These are phyloP conservation scores for Periglandula ipomoeae DNA, from an alignment of 2,329 filamentous ascomycete genomes.

Conservation along the genomic window DNA sequence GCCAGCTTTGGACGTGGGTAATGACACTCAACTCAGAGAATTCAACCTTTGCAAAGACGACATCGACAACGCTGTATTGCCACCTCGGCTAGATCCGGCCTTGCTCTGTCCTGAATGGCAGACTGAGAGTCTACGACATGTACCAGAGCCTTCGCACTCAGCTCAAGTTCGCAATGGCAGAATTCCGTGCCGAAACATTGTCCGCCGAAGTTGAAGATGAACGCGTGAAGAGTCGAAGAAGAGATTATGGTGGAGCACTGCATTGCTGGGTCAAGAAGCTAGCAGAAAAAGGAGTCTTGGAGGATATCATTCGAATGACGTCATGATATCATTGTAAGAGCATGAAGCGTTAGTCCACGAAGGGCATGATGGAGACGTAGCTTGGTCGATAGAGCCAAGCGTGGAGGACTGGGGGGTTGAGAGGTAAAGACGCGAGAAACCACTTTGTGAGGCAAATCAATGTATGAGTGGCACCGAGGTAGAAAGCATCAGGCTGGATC, in stretches of 20 bases:
- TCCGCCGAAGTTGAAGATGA: constrained; percentile 38
- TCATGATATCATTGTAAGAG: constrained; percentile 9
- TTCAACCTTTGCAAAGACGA: constrained; percentile 20
- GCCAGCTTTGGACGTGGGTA: constrained; percentile 14
- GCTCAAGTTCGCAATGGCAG: constrained; percentile 31
- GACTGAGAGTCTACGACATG: constrained; percentile 21
- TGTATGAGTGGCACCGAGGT: background rate
- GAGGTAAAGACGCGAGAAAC: background rate
- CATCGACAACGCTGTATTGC: constrained; percentile 15
- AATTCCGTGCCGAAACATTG: constrained; percentile 40
- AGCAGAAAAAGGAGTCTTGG: constrained; percentile 55
- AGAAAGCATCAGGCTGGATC: background rate
- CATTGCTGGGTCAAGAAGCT: constrained; percentile 61
- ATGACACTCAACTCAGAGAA: constrained; percentile 18
- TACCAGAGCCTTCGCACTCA: constrained; percentile 30
- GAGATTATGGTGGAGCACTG: constrained; percentile 62
- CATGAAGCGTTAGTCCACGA: too few species aligned
- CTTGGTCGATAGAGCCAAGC: background rate
- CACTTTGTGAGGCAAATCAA: background rate
- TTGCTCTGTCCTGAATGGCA: constrained; percentile 9
- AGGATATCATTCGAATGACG: constrained; percentile 25
- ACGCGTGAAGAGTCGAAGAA: constrained; percentile 44
- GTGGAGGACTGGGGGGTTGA: background rate
- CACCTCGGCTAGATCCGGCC: constrained; percentile 10
- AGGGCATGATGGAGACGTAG: background rate